Evolutionary conservation across 2,329 filamentous ascomycete species (phyloP).

Genomic region (Fusarium tjaetaba): DNA sequence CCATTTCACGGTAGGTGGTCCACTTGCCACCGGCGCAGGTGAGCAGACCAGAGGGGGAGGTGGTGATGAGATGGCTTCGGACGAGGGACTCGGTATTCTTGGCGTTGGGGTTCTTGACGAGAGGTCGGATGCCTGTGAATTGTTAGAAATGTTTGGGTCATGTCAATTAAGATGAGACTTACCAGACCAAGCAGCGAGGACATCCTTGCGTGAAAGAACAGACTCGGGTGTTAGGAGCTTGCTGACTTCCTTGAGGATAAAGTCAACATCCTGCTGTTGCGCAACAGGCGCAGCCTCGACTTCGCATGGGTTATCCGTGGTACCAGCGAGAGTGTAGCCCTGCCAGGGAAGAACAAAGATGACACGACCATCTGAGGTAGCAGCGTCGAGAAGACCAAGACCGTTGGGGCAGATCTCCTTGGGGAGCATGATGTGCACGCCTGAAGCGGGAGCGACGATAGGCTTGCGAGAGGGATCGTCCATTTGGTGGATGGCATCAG

Average conservation of each 20-base stretch:
- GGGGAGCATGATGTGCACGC: conserved; percentile 84
- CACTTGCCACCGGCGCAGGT: conserved; percentile 88
- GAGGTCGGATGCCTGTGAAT: conserved; percentile 70
- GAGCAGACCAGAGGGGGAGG: conserved; percentile 78
- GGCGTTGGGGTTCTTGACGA: conserved; percentile 83
- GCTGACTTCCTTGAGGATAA: conserved; percentile 82
- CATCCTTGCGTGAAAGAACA: conserved; percentile 77
- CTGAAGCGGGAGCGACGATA: conserved; percentile 82
- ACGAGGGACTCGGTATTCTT: conserved; percentile 86
- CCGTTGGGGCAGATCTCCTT: conserved; percentile 81
- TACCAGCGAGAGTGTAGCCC: conserved; percentile 85
- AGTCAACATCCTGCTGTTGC: conserved; percentile 80
- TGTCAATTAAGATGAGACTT: conserved; percentile 43
- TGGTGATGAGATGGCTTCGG: conserved; percentile 81
- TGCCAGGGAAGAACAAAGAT: conserved; percentile 92
- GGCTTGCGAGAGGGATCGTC: conserved; percentile 75
- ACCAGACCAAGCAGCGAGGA: conserved; percentile 84
- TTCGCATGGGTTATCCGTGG: conserved; percentile 78
- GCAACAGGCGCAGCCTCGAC: conserved; percentile 77
- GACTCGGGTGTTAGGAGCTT: conserved; percentile 81
- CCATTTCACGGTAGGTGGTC: conserved; percentile 91
- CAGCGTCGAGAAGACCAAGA: conserved; percentile 86
- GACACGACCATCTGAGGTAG: conserved; percentile 80
- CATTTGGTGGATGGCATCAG: conserved; percentile 82
- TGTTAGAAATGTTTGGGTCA: conserved; percentile 19